These are phyloP conservation scores for Sarcomyxa edulis DNA, from an alignment of 768 basidiomycete species.

Conservation along the genomic window DNA sequence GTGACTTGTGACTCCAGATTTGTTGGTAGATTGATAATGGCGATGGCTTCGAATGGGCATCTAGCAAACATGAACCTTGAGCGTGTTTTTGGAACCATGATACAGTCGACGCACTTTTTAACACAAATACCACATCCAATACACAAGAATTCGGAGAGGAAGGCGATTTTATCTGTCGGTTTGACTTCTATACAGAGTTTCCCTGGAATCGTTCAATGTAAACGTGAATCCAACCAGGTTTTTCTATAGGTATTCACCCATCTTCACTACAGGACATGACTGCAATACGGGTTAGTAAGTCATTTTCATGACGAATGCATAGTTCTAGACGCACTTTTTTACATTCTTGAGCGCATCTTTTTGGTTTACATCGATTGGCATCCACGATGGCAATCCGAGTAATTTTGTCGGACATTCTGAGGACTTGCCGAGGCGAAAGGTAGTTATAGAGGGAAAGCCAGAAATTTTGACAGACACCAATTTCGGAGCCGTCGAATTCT, in stretches of 20 bases:
- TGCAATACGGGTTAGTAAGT: constrained; percentile 16
- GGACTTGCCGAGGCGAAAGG: too few relatives aligned
- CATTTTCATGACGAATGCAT: background rate
- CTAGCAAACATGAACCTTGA: constrained; percentile 31
- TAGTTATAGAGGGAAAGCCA: too few relatives aligned
- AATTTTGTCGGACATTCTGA: constrained; percentile 86
- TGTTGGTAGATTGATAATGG: constrained; percentile 98
- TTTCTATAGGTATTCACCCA: constrained; percentile 53
- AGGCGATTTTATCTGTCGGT: constrained; percentile 92
- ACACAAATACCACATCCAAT: constrained; percentile 99
- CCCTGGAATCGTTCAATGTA: constrained; percentile 49
- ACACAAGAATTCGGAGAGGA: constrained; percentile 97
- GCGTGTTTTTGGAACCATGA: background rate
- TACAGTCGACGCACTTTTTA: constrained; percentile 71
- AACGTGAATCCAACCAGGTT: background rate
- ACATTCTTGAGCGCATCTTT: constrained; percentile 95
- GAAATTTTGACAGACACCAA: too few relatives aligned
- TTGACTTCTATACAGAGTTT: constrained; percentile 99
- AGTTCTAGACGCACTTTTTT: constrained; percentile 74
- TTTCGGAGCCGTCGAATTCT: too few relatives aligned
- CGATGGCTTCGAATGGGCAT: constrained; percentile 98
- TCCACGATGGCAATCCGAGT: constrained; percentile 97
- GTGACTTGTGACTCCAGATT: constrained; percentile 95
- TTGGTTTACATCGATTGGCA: constrained; percentile 91
- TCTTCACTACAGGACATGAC: constrained; percentile 96